Base-by-base conservation (phyloP, 257 asterid species). In the Solanum bulbocastanum region DNA sequence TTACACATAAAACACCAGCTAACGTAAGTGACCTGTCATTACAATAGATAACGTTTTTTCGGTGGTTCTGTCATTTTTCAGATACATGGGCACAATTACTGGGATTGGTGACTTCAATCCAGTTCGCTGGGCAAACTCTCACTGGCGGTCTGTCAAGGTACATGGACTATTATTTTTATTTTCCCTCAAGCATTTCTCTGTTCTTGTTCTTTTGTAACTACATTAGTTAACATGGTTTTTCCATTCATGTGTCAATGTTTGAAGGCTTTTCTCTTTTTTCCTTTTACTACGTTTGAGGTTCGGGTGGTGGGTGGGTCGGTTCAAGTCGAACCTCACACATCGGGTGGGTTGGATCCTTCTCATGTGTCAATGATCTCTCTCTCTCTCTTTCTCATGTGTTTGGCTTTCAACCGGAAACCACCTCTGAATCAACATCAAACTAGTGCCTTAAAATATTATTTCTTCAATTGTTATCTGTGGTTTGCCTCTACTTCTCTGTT, bases 81-180 rank as follows among this genome's bases (percentile, higher is more conserved):
- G 99, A 89, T 96, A 96, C 89, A 96, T 96, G 99, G 99, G 99
- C 25, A 96, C 99, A 6, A 94, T 96, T 84, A 96, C 99, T 84
- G 99, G 98, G 60, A 94, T 96, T 84, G 95, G 98, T 36, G 99
- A 95, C 93, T 91, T 94, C 73, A 98, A 96, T 90, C 91, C 96
- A 69, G 98, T 93, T 88, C 98, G 99, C 86, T 96, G 99, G 99
- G 90, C 94, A 37, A 96, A 95, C 86, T 96, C 99, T 87, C 98
- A 96, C 90, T 96, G 99, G 99, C 95, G 98, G 66, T 96, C 99
- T 79, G 98, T 95, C 62, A 96, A 96, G 98, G 99, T 96, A 88
- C 87, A 74, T 37, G 22, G 37, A 35, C 32, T 83, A n/a, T 36
- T 83, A n/a, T 36, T 56, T 39, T 8, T 15, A 6, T 65, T 12